A percentile compares a stretch with the other conserved stretches of the same genome.
Evolutionary conservation across 768 basidiomycete species (phyloP).

Genomic region (Hygrocybe punicea): DNA sequence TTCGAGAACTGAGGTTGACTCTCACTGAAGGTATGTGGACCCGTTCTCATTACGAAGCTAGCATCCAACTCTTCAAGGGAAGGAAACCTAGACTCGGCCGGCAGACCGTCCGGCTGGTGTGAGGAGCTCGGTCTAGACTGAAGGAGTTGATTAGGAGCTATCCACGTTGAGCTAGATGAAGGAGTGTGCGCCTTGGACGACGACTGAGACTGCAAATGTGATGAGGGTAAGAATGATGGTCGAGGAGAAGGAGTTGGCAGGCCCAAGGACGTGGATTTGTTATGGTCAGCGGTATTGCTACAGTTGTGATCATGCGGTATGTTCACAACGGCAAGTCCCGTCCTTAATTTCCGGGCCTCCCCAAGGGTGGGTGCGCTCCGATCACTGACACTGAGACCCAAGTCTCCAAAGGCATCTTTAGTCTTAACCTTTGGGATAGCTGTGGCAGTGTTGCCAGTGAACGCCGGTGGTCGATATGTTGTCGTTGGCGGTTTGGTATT

Average conservation of each 20-base stretch:
- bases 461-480: slow-evolving; percentile 24
- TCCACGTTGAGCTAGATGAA: slow-evolving; percentile 29
- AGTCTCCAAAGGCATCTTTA: slow-evolving; percentile 77
- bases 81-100: slow-evolving; percentile 76
- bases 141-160: slow-evolving; percentile 23
- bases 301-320: slow-evolving; percentile 22
- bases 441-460: slow-evolving; percentile 26
- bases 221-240: slow-evolving; percentile 10
- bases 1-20: background rate
- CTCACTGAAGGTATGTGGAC: background rate
- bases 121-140: slow-evolving; percentile 32
- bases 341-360: slow-evolving; percentile 69
- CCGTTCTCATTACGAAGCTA: slow-evolving; percentile 29
- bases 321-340: slow-evolving; percentile 60
- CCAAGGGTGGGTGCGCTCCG: slow-evolving; percentile 63
- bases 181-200: slow-evolving; percentile 8
- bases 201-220: slow-evolving; percentile 7
- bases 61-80: slow-evolving; percentile 83
- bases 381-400: slow-evolving; percentile 50
- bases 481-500: slow-evolving; percentile 13
- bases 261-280: background rate
- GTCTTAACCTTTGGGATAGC: slow-evolving; percentile 27
- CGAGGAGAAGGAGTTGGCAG: slow-evolving; percentile 14
- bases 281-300: slow-evolving; percentile 10
- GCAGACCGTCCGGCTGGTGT: slow-evolving; percentile 39